Conservation (phyloP, 1,284 basidiomycete genomes). For the Ustilago curta region DNA sequence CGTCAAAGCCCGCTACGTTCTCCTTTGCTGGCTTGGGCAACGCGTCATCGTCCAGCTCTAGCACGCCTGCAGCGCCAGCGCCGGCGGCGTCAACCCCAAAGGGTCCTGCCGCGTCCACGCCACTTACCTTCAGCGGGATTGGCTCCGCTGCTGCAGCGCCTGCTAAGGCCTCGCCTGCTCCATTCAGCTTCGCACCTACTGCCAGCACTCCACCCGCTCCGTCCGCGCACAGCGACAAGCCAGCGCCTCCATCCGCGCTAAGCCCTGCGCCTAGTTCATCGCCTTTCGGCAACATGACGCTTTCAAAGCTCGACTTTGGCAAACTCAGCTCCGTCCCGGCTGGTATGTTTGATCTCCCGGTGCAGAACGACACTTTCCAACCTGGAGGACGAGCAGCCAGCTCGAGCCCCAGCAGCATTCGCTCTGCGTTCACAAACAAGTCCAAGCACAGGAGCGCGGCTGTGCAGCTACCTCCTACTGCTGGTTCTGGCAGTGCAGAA, state of each 20-base stretch:
- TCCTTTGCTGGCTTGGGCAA: constrained; percentile 18
- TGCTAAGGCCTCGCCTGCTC: constrained; percentile 12
- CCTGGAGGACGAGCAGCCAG: constrained; percentile 42
- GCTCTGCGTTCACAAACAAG: constrained; percentile 22
- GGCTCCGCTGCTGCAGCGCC: constrained; percentile 5
- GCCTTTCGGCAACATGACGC: constrained; percentile 25
- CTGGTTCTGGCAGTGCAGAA: constrained; percentile 2
- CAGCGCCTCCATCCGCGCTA: constrained; percentile 5
- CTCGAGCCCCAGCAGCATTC: constrained; percentile 29
- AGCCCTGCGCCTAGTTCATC: constrained; percentile 11
- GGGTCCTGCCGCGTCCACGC: background rate
- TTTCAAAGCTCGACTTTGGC: constrained; percentile 30
- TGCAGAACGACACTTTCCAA: constrained; percentile 37
- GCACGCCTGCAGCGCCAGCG: background rate
- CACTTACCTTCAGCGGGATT: constrained; percentile 18
- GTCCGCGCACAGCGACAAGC: constrained; percentile 7
- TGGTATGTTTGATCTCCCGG: constrained; percentile 44
- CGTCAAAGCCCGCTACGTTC: constrained; percentile 13
- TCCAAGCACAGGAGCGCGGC: constrained; percentile 29
- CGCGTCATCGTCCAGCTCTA: background rate
- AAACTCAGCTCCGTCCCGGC: constrained; percentile 31
- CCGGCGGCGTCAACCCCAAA: background rate
- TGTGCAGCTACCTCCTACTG: constrained; percentile 25
- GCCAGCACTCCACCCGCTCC: constrained; percentile 7
- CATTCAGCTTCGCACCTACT: constrained; percentile 18